Percentiles rank a stretch among this genome's conserved stretches.
Evolutionary conservation across 768 basidiomycete genomes (phyloP).

Genomic region (Tylopilus plumbeoviolaceoides): DNA sequence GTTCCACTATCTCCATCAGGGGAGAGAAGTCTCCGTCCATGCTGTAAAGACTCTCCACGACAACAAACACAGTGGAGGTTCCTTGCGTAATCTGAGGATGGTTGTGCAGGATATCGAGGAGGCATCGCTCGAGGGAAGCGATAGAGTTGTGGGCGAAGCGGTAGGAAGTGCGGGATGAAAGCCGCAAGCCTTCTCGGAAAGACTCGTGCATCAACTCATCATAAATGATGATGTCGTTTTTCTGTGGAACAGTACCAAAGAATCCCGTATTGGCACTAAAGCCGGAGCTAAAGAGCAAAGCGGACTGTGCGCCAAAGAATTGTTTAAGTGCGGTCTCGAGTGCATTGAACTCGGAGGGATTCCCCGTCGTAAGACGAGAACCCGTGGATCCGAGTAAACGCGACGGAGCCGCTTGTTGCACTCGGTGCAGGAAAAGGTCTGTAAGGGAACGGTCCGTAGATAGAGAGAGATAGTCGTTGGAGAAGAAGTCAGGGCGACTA

Average conservation of each 20-base stretch:
- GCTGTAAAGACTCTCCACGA: constrained; percentile 53
- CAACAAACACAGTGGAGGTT: constrained; percentile 39
- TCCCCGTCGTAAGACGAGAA: constrained; percentile 45
- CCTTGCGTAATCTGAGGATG: constrained; percentile 22
- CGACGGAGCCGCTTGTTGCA: constrained; percentile 14
- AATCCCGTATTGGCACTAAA: constrained; percentile 51
- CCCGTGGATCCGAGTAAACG: constrained; percentile 45
- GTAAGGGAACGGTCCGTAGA: constrained; percentile 30
- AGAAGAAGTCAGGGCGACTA: constrained; percentile 35
- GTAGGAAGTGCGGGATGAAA: constrained; percentile 27
- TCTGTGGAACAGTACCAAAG: constrained; percentile 42
- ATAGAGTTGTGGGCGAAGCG: constrained; percentile 47
- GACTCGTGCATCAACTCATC: constrained; percentile 54
- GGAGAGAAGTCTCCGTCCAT: constrained; percentile 60
- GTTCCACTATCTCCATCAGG: constrained; percentile 37
- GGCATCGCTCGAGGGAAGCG: constrained; percentile 24
- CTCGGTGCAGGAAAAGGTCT: constrained; percentile 31
- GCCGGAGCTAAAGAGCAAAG: constrained; percentile 50
- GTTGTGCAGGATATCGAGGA: constrained; percentile 26
- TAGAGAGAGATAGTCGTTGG: constrained; percentile 52
- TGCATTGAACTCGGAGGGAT: constrained; percentile 22
- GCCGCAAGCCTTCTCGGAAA: constrained; percentile 47
- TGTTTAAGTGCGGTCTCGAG: constrained; percentile 8
- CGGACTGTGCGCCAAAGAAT: constrained; percentile 32
- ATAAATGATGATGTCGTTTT: constrained; percentile 44